Evolutionary conservation across 176 grass and related monocot genomes (phyloP).

Genomic region (Chrysopogon serrulatus): DNA sequence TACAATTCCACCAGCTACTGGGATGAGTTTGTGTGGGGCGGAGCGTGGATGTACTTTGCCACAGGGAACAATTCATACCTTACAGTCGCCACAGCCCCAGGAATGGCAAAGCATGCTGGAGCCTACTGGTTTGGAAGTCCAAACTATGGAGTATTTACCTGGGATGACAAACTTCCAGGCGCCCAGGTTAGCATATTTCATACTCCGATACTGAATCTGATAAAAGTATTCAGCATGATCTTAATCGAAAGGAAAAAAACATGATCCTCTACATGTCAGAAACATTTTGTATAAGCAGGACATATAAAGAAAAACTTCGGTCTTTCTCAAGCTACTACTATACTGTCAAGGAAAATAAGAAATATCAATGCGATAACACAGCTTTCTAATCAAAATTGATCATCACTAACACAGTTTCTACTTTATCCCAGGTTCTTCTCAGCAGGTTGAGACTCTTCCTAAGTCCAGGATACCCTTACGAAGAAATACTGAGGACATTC

Average conservation of each 20-base stretch:
- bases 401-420: constrained; percentile 22
- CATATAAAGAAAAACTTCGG: background rate
- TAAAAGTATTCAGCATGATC: background rate
- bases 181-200: constrained; percentile 59
- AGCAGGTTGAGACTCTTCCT: constrained; percentile 87
- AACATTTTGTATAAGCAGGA: constrained; percentile 8
- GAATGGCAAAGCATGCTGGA: constrained; percentile 81
- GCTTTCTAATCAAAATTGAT: background rate
- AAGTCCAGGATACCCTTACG: constrained; percentile 89
- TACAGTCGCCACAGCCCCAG: constrained; percentile 62
- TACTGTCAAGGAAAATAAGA: background rate
- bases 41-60: constrained; percentile 88
- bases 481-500: constrained; percentile 89
- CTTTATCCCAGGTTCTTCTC: constrained; percentile 70
- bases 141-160: constrained; percentile 88
- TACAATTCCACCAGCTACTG: constrained; percentile 95
- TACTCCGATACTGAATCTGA: background rate
- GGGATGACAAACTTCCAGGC: constrained; percentile 94
- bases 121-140: constrained; percentile 70
- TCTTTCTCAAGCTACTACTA: background rate
- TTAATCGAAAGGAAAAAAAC: background rate
- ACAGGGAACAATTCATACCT: constrained; percentile 87
- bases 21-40: constrained; percentile 93
- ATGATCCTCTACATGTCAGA: background rate
- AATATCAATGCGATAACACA: background rate